Evolutionary conservation across 108 stramenopile species (phyloP).

Genomic region (Fistulifera solaris): DNA sequence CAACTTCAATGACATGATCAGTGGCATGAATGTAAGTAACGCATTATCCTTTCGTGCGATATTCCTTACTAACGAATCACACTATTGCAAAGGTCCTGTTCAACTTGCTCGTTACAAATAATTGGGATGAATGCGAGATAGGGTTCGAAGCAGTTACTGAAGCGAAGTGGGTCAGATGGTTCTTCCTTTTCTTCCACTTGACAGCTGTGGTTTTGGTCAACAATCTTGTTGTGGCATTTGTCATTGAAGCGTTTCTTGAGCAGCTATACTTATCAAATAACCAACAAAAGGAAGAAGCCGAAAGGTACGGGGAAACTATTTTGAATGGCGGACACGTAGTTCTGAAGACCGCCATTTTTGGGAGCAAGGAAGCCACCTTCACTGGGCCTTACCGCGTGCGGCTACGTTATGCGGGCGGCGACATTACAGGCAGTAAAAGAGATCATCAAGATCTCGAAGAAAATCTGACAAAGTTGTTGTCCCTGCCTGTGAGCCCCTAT

Average conservation of each 20-base stretch:
- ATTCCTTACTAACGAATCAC: no score
- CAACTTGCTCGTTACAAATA: constrained; percentile 73
- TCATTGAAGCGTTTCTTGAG: constrained; percentile 63
- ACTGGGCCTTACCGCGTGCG: no score
- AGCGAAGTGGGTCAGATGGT: constrained; percentile 38
- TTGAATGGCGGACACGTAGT: constrained; percentile 33
- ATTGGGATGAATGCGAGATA: constrained; percentile 59
- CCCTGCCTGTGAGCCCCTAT: no score
- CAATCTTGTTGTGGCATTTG: constrained; percentile 73
- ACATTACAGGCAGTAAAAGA: no score
- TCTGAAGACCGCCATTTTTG: constrained; percentile 22
- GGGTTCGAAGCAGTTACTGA: constrained; percentile 35
- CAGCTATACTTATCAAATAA: constrained; percentile 30
- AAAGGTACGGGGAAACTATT: constrained; percentile 36
- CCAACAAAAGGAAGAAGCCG: constrained; percentile 19
- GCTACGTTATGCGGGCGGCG: no score
- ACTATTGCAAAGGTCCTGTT: constrained; percentile 36
- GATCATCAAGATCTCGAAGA: no score
- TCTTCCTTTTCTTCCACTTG: constrained; percentile 64
- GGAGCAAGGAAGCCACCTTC: not conserved
- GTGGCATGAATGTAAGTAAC: constrained; percentile 47
- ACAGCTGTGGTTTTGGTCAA: constrained; percentile 57
- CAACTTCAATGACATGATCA: constrained; percentile 79
- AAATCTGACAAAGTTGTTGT: no score
- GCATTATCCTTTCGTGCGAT: no score